phyloP scores from a whole-genome alignment of 1,284 basidiomycete species.

The Malassezia dermatis region DNA sequence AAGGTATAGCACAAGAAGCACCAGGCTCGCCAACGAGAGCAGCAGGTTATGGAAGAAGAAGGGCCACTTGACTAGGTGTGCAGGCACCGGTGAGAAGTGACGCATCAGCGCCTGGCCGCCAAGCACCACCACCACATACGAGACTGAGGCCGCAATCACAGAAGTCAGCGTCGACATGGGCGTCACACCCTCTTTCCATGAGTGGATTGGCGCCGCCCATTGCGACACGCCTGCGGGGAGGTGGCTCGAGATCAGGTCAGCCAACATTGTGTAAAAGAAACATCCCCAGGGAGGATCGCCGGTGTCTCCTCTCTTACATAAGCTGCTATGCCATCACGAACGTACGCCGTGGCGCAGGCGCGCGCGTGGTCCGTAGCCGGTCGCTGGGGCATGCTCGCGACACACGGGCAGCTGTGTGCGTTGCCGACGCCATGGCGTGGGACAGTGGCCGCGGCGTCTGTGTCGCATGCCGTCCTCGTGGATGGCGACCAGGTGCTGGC shows the following conservation, averaged over 20 bases:
- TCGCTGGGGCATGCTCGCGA: neutral
- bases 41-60: constrained; percentile 89
- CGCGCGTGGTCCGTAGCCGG: neutral
- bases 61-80: constrained; percentile 54
- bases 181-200: constrained; percentile 31
- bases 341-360: neutral
- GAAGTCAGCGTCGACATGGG: constrained; percentile 34
- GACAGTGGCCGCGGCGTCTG: neutral
- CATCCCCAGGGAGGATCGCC: neutral
- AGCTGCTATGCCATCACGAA: neutral
- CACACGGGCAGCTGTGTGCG: neutral
- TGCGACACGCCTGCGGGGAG: constrained; percentile 8
- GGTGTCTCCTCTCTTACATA: neutral
- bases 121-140: constrained; percentile 83
- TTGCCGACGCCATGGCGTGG: neutral
- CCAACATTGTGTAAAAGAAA: constrained; percentile 1
- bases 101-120: constrained; percentile 76
- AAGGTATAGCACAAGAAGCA: constrained; percentile 73
- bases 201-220: constrained; percentile 18
- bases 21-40: constrained; percentile 67
- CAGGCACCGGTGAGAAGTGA: constrained; percentile 54
- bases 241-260: neutral
- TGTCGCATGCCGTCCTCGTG: constrained; percentile 12
- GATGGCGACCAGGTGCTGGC: neutral
- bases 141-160: constrained; percentile 54